Evolutionary conservation across 257 asterid genomes (phyloP).

Genomic region (Ballota nigra): DNA sequence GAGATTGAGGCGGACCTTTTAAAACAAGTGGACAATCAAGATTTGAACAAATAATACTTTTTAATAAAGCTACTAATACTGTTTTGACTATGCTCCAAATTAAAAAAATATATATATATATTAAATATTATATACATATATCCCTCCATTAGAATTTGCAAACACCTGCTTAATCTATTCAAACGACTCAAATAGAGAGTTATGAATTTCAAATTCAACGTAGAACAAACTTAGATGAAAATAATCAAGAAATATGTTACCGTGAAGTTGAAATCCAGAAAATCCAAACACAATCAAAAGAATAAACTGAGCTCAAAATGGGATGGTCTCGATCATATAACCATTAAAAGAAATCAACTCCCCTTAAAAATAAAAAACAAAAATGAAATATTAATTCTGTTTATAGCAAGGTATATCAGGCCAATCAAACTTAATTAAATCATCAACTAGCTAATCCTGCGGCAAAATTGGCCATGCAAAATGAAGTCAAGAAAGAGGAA

Average conservation of each 20-base stretch:
- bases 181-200: neutral
- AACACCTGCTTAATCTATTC: too few species aligned
- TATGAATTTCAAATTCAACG: neutral
- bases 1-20: too few species aligned
- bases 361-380: neutral
- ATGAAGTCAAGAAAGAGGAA: constrained; percentile 14
- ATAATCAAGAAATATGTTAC: neutral
- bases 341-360: neutral
- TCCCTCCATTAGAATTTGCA: too few species aligned
- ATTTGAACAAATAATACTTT: too few species aligned
- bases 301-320: too few species aligned
- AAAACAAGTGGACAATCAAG: too few species aligned
- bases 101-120: too few species aligned
- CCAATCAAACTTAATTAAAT: constrained; percentile 23
- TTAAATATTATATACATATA: too few species aligned
- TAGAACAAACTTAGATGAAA: neutral
- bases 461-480: constrained; percentile 48
- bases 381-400: constrained; percentile 4
- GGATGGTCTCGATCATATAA: neutral
- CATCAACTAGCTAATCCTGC: constrained; percentile 30
- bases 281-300: neutral
- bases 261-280: neutral
- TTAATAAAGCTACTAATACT: too few species aligned
- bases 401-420: constrained; percentile 5
- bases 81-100: too few species aligned